phyloP scores from a whole-genome alignment of 768 basidiomycete species.

The Lentinula sp. region DNA sequence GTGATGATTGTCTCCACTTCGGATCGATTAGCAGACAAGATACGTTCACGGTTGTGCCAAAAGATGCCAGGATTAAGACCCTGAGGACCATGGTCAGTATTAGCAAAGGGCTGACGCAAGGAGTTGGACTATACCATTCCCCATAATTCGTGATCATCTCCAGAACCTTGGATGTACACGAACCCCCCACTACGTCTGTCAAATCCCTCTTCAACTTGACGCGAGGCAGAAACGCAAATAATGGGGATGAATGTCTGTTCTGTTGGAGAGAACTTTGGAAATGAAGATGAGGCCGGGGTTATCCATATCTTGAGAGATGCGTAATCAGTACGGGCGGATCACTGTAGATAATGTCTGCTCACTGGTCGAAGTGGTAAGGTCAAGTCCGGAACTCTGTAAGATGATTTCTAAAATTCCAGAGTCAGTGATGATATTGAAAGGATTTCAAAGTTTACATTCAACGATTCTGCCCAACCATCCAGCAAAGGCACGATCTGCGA shows the following conservation, averaged over 20 bases:
- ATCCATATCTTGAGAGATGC: conserved; percentile 53
- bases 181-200: conserved; percentile 67
- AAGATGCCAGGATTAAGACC: conserved; percentile 72
- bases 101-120: not conserved
- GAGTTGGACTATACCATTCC: conserved; percentile 44
- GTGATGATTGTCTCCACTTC: conserved; percentile 44
- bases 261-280: conserved; percentile 28
- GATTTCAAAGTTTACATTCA: conserved; percentile 46
- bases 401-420: conserved; percentile 47
- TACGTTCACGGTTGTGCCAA: conserved; percentile 49
- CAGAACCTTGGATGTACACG: conserved; percentile 88
- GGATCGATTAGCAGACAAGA: conserved; percentile 43
- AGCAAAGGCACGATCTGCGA: conserved; percentile 64
- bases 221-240: conserved; percentile 84
- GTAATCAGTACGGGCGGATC: not conserved
- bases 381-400: conserved; percentile 61
- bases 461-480: conserved; percentile 60
- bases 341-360: not conserved
- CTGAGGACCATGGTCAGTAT: conserved; percentile 26
- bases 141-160: conserved; percentile 94
- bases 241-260: conserved; percentile 53
- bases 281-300: conserved; percentile 60
- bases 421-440: not conserved
- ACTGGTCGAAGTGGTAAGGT: conserved; percentile 62
- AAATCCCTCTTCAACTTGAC: conserved; percentile 51